Percentiles rank a stretch among this genome's conserved stretches.
Conservation (phyloP, 1,284 basidiomycete species). For the Pisolithus thermaeus region DNA sequence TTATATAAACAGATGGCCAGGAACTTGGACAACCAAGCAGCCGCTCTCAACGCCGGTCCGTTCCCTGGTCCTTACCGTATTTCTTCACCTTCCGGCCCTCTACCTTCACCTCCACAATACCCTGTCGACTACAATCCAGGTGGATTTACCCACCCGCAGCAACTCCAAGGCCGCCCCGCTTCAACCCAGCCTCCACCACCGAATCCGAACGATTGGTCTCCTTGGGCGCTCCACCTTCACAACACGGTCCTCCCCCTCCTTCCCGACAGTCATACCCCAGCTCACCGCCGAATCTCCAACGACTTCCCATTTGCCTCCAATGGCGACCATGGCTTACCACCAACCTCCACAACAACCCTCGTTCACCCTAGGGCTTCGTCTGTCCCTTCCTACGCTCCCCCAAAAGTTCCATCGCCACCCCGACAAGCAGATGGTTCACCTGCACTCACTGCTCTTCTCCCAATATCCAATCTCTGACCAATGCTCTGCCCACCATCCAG, state of each 20-base stretch:
- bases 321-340: constrained; percentile 11
- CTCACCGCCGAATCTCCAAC: constrained; percentile 13
- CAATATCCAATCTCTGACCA: constrained; percentile 49
- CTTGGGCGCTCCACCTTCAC: too few relatives aligned
- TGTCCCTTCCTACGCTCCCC: constrained; percentile 20
- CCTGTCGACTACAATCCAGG: constrained; percentile 9
- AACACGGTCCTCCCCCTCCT: too few relatives aligned
- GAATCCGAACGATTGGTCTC: constrained; percentile 6
- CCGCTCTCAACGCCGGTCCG: constrained; percentile 13
- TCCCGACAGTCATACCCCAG: constrained; percentile 13
- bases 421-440: constrained; percentile 29
- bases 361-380: constrained; percentile 16
- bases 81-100: constrained; percentile 19
- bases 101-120: constrained; percentile 14
- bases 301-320: constrained; percentile 15
- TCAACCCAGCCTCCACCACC: constrained; percentile 15
- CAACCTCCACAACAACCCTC: constrained; percentile 15
- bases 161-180: constrained; percentile 8
- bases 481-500: constrained; percentile 43
- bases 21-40: constrained; percentile 45
- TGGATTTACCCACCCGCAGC: constrained; percentile 7
- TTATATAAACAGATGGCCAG: constrained; percentile 54
- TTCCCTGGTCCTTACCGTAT: constrained; percentile 14
- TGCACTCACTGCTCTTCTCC: constrained; percentile 59
- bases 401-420: constrained; percentile 25